These are phyloP conservation scores for Protostelium mycophagum DNA, from an alignment of 78 protist species.

Conservation along the genomic window DNA sequence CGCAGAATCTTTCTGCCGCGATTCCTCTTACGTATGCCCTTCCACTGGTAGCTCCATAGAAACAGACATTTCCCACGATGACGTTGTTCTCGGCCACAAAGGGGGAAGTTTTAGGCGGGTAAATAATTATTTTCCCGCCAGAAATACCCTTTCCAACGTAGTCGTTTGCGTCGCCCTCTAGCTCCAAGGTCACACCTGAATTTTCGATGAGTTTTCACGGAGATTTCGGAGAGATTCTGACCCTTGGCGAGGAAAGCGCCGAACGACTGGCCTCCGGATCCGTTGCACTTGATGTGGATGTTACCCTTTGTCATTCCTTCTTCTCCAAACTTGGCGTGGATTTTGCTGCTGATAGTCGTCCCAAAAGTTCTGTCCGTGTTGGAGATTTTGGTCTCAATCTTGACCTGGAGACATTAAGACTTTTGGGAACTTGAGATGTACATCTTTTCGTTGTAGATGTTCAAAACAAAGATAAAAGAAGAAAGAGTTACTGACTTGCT, in stretches of 20 bases:
- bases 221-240: not conserved
- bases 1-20: constrained; percentile 87
- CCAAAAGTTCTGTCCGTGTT: constrained; percentile 78
- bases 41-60: constrained; percentile 87
- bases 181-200: constrained; percentile 37
- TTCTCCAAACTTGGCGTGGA: constrained; percentile 32
- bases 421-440: too few species aligned
- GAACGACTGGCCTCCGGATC: constrained; percentile 83
- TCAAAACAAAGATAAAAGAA: too few species aligned
- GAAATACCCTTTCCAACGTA: constrained; percentile 82
- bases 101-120: constrained; percentile 21
- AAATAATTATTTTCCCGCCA: constrained; percentile 63
- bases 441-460: not conserved
- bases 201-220: not conserved
- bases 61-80: constrained; percentile 80
- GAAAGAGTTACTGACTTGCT: too few species aligned
- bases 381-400: not conserved
- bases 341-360: constrained; percentile 57
- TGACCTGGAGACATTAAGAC: not conserved
- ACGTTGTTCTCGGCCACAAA: constrained; percentile 54
- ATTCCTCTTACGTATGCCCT: constrained; percentile 60
- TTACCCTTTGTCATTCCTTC: constrained; percentile 62
- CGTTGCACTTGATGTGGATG: constrained; percentile 38
- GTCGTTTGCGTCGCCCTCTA: constrained; percentile 85
- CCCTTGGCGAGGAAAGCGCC: constrained; percentile 65